Conservation (phyloP, 108 stramenopile species). For the Pseudonitzschia multiseries region DNA sequence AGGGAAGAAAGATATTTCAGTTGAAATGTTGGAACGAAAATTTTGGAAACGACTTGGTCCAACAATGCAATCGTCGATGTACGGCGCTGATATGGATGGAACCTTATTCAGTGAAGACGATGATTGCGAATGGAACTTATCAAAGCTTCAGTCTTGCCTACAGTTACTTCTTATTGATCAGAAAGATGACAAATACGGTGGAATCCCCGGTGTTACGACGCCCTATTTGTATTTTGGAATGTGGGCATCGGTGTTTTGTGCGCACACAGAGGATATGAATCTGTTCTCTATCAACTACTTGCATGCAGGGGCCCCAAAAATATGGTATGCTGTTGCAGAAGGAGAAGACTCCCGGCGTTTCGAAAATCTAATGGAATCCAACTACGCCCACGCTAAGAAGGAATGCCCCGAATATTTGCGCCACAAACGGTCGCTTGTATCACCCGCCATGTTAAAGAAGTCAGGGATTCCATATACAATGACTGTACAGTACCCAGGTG, state of each 20-base stretch:
- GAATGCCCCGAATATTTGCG: conserved; percentile 91
- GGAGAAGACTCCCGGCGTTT: conserved; percentile 78
- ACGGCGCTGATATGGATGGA: conserved; percentile 96
- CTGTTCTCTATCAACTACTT: conserved; percentile 96
- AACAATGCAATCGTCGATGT: conserved; percentile 85
- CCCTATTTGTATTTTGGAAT: conserved; percentile 89
- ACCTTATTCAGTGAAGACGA: conserved; percentile 83
- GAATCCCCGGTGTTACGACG: conserved; percentile 84
- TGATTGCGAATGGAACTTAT: conserved; percentile 86
- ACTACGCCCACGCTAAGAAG: conserved; percentile 66
- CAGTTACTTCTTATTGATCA: conserved; percentile 42
- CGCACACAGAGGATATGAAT: conserved; percentile 99
- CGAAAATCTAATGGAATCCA: conserved; percentile 72
- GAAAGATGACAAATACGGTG: conserved; percentile 24
- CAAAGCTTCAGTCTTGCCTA: conserved; percentile 44
- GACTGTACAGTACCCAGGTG: conserved; percentile 93
- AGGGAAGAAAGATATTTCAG: conserved; percentile 20
- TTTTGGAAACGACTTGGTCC: conserved; percentile 94
- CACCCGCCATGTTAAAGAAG: conserved; percentile 83
- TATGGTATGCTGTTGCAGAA: conserved; percentile 94
- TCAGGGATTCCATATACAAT: conserved; percentile 91
- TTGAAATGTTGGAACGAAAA: conserved; percentile 76
- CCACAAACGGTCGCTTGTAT: conserved; percentile 93
- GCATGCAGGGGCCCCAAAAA: conserved; percentile 96
- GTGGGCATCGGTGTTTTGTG: conserved; percentile 88